Evolutionary conservation across 208 protist species (phyloP), one percentile per base, ranked within the genome.

Genomic region (Acanthamoeba polyphaga): DNA sequence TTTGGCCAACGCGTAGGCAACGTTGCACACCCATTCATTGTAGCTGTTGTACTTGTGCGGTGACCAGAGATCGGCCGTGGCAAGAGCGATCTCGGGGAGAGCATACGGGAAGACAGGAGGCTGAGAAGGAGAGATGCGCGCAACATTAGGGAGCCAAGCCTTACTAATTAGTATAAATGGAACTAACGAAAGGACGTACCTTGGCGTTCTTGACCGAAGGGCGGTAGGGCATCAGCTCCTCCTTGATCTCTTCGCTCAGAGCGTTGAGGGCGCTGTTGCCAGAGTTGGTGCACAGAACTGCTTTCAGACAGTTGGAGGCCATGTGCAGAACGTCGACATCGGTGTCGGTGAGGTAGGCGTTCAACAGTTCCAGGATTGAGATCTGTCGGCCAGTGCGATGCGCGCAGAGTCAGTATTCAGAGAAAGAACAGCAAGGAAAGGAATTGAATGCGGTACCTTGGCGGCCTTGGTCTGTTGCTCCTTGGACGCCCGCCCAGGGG

Each of bases 1-100:
- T 10, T 53, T 82, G 62, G 90, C 38, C 13, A 94, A 64, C 13
- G 68, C 62, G 49, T 66, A 94, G 8, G 90, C 34, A 15, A 94
- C 62, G n/a, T 82, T 24, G 66, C 90, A 94, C 27, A 94, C 70
- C 90, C 90, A 94, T 34, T 82, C 66, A n/a, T 94, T 82, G 70
- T 94, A 94, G 51, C 46, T 94, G n/a, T 12, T 58, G 70, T 92
- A 92, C 13, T 46, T 92, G 19, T 92, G 85, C 24, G 70, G 90
- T 29, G 49, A 84, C 90, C 90, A 94, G 6, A 94, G 66, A n/a
- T 82, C 66, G n/a, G 43, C 15, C 8, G 51, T 22, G 19, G 43
- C 7, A 6, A 94, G 55, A 19, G 90, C 12, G 9, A 94, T 38
- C 12, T 64, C 51, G 49, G 90, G 66, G 7, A 82, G 24, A 5